These are phyloP conservation scores for Solanum hybrid DNA, from an alignment of 305 asterid genomes.

Conservation along the genomic window DNA sequence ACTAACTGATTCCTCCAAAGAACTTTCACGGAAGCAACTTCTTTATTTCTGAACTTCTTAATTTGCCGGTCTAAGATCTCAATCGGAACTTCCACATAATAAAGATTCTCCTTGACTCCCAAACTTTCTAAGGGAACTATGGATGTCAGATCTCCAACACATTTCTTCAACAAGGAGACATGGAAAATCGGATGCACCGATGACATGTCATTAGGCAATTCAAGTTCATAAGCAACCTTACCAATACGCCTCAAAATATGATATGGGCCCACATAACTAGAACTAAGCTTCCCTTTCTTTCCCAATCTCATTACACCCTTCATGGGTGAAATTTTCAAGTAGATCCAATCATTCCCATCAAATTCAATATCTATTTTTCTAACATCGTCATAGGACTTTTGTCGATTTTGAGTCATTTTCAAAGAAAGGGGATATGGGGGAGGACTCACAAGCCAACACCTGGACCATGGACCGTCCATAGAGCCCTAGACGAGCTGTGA, in stretches of 20 bases:
- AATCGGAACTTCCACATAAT: too few species aligned
- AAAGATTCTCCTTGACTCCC: neutral
- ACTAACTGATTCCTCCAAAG: neutral
- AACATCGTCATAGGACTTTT: neutral
- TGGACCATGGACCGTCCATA: too few species aligned
- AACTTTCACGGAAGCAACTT: neutral
- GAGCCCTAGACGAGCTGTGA: too few species aligned
- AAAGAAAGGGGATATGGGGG: too few species aligned
- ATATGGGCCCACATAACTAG: neutral
- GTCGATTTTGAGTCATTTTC: neutral
- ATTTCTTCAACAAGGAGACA: neutral
- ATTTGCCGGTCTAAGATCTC: neutral
- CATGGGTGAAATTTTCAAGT: neutral
- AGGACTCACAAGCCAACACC: too few species aligned
- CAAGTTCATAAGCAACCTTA: neutral
- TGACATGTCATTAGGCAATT: neutral
- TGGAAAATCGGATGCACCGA: neutral
- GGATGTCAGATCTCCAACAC: neutral
- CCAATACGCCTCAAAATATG: neutral
- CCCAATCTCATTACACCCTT: neutral
- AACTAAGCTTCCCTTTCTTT: neutral
- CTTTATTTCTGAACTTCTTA: neutral
- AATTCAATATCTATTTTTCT: neutral
- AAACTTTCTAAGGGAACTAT: neutral
- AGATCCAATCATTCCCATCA: neutral